phyloP scores from a whole-genome alignment of 108 stramenopile genomes.

The Aureococcus anophagefferens region DNA sequence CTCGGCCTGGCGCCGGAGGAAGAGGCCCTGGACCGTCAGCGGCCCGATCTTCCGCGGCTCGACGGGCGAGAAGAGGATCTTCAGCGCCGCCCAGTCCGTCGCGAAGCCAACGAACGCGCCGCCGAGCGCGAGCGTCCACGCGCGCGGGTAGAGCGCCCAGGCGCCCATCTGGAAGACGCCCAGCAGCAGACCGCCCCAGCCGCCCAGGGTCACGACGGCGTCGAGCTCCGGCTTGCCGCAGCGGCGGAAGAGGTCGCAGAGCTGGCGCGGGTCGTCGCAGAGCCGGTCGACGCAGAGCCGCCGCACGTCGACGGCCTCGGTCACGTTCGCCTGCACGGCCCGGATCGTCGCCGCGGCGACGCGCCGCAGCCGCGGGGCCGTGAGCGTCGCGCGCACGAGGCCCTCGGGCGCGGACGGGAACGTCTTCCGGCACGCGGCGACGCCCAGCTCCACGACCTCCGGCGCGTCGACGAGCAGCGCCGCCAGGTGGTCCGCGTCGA shows the following conservation, averaged over 20 bases:
- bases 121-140: slow-evolving; percentile 23
- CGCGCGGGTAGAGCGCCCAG: slow-evolving; percentile 16
- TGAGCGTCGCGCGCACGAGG: neutral
- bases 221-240: neutral
- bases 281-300: too few species aligned
- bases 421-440: too few species aligned
- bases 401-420: too few species aligned
- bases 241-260: neutral
- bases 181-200: neutral
- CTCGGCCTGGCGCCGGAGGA: slow-evolving; percentile 8
- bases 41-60: slow-evolving; percentile 6
- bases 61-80: slow-evolving; percentile 29
- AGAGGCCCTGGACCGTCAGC: neutral
- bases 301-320: too few species aligned
- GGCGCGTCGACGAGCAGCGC: neutral
- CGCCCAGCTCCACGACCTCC: neutral
- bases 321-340: too few species aligned
- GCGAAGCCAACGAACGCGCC: slow-evolving; percentile 19
- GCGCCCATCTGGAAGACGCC: slow-evolving; percentile 13
- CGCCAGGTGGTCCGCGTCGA: neutral
- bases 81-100: slow-evolving; percentile 27
- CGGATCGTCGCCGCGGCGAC: too few species aligned
- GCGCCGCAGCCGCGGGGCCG: neutral
- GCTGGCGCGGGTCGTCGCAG: too few species aligned
- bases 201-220: neutral